Conservation (phyloP, 139 green algal species). For the Picochlorum sp. region DNA sequence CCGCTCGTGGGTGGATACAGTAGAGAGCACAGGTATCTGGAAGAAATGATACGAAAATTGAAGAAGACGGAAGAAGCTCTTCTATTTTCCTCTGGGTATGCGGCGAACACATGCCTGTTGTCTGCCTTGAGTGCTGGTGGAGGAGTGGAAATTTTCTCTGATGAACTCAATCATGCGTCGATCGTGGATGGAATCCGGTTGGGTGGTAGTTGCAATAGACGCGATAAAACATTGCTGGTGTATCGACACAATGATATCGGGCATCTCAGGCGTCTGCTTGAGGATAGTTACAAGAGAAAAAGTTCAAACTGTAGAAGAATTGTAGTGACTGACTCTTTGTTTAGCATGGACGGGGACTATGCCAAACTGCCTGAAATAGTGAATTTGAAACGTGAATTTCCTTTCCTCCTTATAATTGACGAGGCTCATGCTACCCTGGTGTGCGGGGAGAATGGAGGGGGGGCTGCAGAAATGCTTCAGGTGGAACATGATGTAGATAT, state of each 20-base stretch:
- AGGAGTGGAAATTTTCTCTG: slow-evolving; percentile 59
- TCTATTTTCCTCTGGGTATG: slow-evolving; percentile 82
- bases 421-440: slow-evolving; percentile 95
- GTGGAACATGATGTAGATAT: slow-evolving; percentile 64
- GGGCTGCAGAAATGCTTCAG: slow-evolving; percentile 44
- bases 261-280: slow-evolving; percentile 65
- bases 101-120: slow-evolving; percentile 76
- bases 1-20: slow-evolving; percentile 81
- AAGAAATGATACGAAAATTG: slow-evolving; percentile 67
- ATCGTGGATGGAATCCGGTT: slow-evolving; percentile 87
- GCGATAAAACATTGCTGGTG: slow-evolving; percentile 35
- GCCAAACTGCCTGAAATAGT: slow-evolving; percentile 66
- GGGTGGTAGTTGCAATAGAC: not conserved
- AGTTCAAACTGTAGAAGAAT: slow-evolving; percentile 29
- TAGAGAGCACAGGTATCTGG: slow-evolving; percentile 58
- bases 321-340: slow-evolving; percentile 84
- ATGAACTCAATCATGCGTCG: slow-evolving; percentile 93
- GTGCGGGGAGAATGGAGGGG: slow-evolving; percentile 54
- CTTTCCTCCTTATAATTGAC: slow-evolving; percentile 82
- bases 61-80: slow-evolving; percentile 70
- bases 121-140: slow-evolving; percentile 24
- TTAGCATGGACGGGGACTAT: slow-evolving; percentile 94
- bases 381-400: slow-evolving; percentile 40
- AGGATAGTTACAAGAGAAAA: too few species aligned
- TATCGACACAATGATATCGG: slow-evolving; percentile 83